Percentiles rank a stretch among this genome's conserved stretches.
Conservation (phyloP, 2,329 filamentous ascomycete species). For the Aspergillus viridinutans region DNA sequence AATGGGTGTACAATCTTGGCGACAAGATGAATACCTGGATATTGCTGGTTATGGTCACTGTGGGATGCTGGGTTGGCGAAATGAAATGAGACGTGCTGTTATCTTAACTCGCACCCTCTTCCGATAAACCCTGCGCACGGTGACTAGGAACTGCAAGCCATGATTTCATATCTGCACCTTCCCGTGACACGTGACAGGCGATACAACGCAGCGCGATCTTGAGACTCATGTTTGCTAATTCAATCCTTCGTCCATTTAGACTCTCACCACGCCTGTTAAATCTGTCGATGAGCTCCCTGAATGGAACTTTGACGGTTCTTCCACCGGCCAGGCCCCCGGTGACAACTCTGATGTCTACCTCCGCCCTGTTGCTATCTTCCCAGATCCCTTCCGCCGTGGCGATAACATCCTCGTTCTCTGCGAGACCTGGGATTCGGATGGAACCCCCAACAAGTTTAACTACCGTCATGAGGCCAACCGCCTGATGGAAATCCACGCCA, state of each 20-base stretch:
- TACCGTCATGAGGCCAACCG: conserved; percentile 86
- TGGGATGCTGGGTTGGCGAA: neutral
- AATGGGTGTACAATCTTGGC: neutral
- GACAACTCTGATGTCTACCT: conserved; percentile 98
- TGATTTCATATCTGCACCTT: conserved; percentile 20
- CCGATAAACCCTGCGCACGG: conserved; percentile 28
- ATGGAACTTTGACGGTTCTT: conserved; percentile 86
- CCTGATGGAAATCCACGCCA: conserved; percentile 81
- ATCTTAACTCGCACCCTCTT: conserved; percentile 5
- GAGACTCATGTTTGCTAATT: neutral
- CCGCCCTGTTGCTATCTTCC: conserved; percentile 80
- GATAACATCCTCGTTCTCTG: conserved; percentile 92
- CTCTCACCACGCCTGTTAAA: conserved; percentile 55
- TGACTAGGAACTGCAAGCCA: conserved; percentile 15
- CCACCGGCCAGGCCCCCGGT: conserved; percentile 84
- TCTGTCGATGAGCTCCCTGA: conserved; percentile 65
- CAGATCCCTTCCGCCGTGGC: conserved; percentile 82
- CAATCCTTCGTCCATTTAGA: conserved; percentile 43
- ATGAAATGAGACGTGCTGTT: neutral
- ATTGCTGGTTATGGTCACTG: neutral
- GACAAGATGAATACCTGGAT: neutral
- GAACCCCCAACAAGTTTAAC: conserved; percentile 98
- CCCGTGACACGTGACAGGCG: conserved; percentile 25
- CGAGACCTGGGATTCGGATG: conserved; percentile 92
- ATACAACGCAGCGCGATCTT: neutral